These are phyloP conservation scores for Aphanomyces invadans DNA, from an alignment of 352 stramenopile species.

Conservation along the genomic window DNA sequence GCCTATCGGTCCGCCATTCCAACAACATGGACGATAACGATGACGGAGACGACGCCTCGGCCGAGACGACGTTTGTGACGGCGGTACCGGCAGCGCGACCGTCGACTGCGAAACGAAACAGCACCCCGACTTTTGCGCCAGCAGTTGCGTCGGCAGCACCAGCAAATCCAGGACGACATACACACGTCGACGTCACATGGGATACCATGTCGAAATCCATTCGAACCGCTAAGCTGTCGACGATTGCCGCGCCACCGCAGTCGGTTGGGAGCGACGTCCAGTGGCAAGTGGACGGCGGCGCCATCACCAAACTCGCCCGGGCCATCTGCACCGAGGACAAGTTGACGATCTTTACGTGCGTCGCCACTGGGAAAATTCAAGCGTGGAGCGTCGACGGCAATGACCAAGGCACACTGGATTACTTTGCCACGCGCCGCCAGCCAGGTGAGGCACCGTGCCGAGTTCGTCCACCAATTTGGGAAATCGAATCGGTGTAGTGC, in stretches of 20 bases:
- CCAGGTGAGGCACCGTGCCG: too few relatives aligned
- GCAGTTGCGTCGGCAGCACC: background rate
- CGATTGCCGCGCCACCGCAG: background rate
- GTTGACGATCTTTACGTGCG: constrained; percentile 42
- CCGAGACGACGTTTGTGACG: background rate
- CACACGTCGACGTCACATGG: constrained; percentile 4
- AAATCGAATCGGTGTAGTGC: constrained; percentile 1
- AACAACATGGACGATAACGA: background rate
- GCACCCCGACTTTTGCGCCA: background rate
- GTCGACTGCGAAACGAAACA: background rate
- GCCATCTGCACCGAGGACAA: constrained; percentile 36
- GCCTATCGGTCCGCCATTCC: background rate
- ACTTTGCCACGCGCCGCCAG: constrained; percentile 50
- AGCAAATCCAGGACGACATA: background rate
- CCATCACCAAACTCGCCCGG: constrained; percentile 31
- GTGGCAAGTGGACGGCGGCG: constrained; percentile 40
- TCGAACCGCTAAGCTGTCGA: background rate
- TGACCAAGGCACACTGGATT: constrained; percentile 45
- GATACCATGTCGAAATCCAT: background rate
- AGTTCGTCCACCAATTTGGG: too few relatives aligned
- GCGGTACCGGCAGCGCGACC: background rate
- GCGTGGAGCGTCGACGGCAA: constrained; percentile 43
- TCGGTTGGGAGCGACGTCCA: background rate
- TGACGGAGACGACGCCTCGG: background rate
- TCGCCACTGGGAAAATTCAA: constrained; percentile 46